Percentiles rank a stretch among this genome's conserved stretches.
These are phyloP conservation scores for Cordia subcordata DNA, from an alignment of 257 asterid genomes.

Conservation along the genomic window DNA sequence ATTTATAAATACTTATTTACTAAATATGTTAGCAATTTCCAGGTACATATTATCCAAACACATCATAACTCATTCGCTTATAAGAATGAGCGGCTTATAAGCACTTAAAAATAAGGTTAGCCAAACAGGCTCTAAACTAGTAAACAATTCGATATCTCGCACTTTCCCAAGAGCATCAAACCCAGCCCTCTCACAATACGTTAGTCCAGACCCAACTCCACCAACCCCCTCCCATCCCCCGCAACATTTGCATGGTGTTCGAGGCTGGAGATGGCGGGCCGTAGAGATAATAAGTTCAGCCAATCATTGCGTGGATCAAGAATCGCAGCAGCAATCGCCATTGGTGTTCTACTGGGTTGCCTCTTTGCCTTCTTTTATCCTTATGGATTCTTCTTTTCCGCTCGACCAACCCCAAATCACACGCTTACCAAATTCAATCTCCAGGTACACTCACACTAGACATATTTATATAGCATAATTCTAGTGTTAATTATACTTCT, in stretches of 20 bases:
- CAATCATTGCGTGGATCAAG: conserved; percentile 49
- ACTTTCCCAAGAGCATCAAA: background rate
- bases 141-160: no score
- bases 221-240: no score
- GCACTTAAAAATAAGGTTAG: no score
- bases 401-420: conserved; percentile 21
- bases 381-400: conserved; percentile 49
- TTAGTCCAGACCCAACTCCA: no score
- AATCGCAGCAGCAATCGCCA: conserved; percentile 52
- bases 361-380: conserved; percentile 64
- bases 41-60: no score
- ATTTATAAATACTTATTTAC: no score
- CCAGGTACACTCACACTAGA: conserved; percentile 35
- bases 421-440: conserved; percentile 26
- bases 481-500: background rate
- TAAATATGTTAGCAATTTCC: no score
- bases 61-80: no score
- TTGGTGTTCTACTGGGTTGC: conserved; percentile 67
- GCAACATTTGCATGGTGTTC: background rate
- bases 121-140: no score
- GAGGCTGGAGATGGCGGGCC: conserved; percentile 46
- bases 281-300: conserved; percentile 45
- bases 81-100: no score
- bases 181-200: no score
- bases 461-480: background rate